A percentile compares a stretch with the other conserved stretches of the same genome.
Evolutionary conservation across 192 early-diverging fungal species (phyloP).

Genomic region (Polychytrium aggregatum): DNA sequence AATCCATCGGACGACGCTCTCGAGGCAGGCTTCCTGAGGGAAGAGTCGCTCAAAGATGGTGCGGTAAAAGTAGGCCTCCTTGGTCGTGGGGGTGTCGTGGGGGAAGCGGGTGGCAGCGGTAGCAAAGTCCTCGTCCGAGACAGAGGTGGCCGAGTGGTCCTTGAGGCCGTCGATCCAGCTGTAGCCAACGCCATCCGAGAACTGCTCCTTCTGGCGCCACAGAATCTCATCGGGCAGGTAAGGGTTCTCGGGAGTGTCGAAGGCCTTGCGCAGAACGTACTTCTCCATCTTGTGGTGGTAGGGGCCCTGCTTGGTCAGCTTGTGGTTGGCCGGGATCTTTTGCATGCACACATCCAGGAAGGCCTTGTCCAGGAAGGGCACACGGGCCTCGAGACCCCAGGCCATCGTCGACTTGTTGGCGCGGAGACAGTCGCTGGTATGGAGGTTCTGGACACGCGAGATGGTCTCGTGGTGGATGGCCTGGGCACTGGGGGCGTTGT

Average conservation of each 20-base stretch:
- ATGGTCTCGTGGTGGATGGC: constrained; percentile 87
- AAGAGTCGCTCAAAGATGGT: constrained; percentile 87
- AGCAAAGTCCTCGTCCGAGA: constrained; percentile 72
- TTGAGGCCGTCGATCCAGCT: constrained; percentile 95
- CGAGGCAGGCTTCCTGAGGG: constrained; percentile 82
- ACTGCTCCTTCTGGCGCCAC: constrained; percentile 99
- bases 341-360: constrained; percentile 92
- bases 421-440: constrained; percentile 91
- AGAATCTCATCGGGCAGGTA: constrained; percentile 84
- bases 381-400: constrained; percentile 97
- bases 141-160: constrained; percentile 48
- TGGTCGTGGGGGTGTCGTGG: constrained; percentile 83
- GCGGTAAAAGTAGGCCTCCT: constrained; percentile 95
- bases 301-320: constrained; percentile 60
- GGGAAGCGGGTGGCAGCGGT: constrained; percentile 60
- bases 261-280: constrained; percentile 88
- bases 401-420: constrained; percentile 99
- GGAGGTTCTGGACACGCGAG: constrained; percentile 89
- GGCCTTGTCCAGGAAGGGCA: constrained; percentile 90
- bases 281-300: constrained; percentile 75
- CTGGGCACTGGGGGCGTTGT: constrained; percentile 70
- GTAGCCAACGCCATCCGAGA: constrained; percentile 97
- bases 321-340: constrained; percentile 64
- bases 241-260: constrained; percentile 75
- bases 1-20: constrained; percentile 90